Evolutionary conservation across 768 basidiomycete species (phyloP), one percentile per base, ranked within the genome.

Genomic region (Phanerochaete carnosa): DNA sequence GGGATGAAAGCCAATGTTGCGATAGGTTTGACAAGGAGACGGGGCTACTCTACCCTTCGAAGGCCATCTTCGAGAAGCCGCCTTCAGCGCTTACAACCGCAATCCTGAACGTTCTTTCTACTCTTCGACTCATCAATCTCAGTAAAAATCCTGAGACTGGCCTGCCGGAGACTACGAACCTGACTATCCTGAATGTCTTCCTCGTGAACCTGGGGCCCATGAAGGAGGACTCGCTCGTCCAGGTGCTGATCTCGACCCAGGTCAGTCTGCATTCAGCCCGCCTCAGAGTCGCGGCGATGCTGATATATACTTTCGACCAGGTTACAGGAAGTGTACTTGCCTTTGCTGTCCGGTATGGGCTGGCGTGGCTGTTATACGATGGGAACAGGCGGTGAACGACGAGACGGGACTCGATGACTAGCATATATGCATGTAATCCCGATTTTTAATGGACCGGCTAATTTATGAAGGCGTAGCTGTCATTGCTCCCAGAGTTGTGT

Each of bases 101-200:
- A 9, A 72, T 85, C 15, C 82, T 98, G 22, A 79, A 77, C 23
- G 65, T 85, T 19, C 72, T 97, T 53, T 79, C 87, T 2, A 64
- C 76, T 1, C 69, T 97, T 11, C 82, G 90, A 3, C 75, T 95
- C 22, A 86, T 91, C 30, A 75, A 86, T 32, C 74, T 97, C 6
- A 85, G 81, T 29, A 62, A 76, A 19, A 80, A 87, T 65, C 75
- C 82, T 15, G 77, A 68, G 46, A 86, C 77, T 25, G 85, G 85
- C 12, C 72, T 70, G 26, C 87, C 79, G 2, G 87, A 89, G 60
- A 81, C 86, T 3, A 94, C 91, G 35, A 99, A 99, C 73, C 75
- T 98, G 62, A 99, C 97, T 0, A 87, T 99, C 60, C 77, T 96
- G 32, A 98, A 97, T 71, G 82, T 90, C 57, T 80, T 97, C 57